A percentile compares a stretch with the other conserved stretches of the same genome.
Evolutionary conservation across 129 eudicot genomes (phyloP).

Genomic region (Pulicaria dysenterica): DNA sequence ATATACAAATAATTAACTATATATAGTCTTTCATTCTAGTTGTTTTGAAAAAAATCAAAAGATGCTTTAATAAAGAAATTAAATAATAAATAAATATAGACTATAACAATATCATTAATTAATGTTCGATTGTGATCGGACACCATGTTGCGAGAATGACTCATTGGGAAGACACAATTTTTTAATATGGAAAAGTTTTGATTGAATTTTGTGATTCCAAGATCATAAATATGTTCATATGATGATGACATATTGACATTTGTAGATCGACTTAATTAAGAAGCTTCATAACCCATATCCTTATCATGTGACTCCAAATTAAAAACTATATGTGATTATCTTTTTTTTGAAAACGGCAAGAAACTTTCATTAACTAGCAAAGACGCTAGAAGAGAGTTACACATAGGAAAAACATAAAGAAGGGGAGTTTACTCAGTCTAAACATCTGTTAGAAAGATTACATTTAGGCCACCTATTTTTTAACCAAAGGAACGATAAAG

Average conservation of each 20-base stretch:
- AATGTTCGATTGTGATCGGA: constrained; percentile 28
- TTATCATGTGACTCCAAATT: constrained; percentile 40
- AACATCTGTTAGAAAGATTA: too few species aligned
- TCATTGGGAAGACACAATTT: constrained; percentile 35
- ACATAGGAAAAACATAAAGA: too few species aligned
- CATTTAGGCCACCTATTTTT: too few species aligned
- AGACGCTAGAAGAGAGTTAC: too few species aligned
- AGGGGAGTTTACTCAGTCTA: too few species aligned
- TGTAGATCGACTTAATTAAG: constrained; percentile 36
- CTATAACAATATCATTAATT: constrained; percentile 4
- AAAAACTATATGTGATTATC: too few species aligned
- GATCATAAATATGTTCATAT: constrained; percentile 36
- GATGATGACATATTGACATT: constrained; percentile 24
- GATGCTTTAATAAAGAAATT: neutral
- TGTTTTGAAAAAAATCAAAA: constrained; percentile 7
- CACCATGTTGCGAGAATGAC: constrained; percentile 40
- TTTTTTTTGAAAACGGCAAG: too few species aligned
- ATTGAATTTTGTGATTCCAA: constrained; percentile 42
- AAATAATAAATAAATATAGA: neutral
- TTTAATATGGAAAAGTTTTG: constrained; percentile 22
- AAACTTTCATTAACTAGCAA: neutral
- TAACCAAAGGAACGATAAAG: too few species aligned
- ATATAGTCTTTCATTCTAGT: neutral
- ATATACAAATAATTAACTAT: neutral
- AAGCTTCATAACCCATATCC: constrained; percentile 37